These are phyloP conservation scores for Arthrinium puccinioides DNA, from an alignment of 2,329 filamentous ascomycete genomes.

Conservation along the genomic window DNA sequence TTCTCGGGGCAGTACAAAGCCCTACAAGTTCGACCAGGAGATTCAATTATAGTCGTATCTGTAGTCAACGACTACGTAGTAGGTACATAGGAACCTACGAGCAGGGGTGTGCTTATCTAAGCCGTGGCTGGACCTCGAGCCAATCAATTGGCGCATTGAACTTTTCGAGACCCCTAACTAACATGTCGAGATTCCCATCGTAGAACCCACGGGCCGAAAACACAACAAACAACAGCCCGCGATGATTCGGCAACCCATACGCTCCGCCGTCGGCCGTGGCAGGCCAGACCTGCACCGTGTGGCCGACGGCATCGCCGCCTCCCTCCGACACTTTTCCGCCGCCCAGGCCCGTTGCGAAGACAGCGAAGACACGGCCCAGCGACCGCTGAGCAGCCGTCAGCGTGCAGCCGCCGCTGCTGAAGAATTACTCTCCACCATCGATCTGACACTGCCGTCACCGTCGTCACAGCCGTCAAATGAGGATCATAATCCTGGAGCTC, in stretches of 20 bases:
- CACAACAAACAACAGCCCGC: no score
- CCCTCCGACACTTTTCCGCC: conserved; percentile 22
- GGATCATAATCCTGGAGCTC: not conserved
- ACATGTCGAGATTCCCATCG: no score
- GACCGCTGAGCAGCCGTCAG: conserved; percentile 11
- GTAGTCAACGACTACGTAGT: no score
- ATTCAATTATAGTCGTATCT: no score
- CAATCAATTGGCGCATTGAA: conserved; percentile 3
- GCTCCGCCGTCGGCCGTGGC: conserved; percentile 16
- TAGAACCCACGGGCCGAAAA: no score
- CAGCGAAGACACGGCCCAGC: conserved; percentile 3
- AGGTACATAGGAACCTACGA: no score
- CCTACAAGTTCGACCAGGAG: no score
- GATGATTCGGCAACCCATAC: conserved; percentile 24
- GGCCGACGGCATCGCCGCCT: conserved; percentile 20
- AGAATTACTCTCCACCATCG: conserved; percentile 15
- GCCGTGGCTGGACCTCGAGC: no score
- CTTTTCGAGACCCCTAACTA: no score
- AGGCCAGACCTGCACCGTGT: conserved; percentile 19
- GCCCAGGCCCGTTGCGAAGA: conserved; percentile 13
- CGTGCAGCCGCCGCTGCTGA: conserved; percentile 15
- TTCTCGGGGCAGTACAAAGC: no score
- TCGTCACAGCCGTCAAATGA: not conserved
- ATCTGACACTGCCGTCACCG: not conserved
- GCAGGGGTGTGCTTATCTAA: no score